Percentiles rank a stretch among this genome's conserved stretches.
phyloP scores from a whole-genome alignment of 345 rosid species.

The Odontarrhena argentea region DNA sequence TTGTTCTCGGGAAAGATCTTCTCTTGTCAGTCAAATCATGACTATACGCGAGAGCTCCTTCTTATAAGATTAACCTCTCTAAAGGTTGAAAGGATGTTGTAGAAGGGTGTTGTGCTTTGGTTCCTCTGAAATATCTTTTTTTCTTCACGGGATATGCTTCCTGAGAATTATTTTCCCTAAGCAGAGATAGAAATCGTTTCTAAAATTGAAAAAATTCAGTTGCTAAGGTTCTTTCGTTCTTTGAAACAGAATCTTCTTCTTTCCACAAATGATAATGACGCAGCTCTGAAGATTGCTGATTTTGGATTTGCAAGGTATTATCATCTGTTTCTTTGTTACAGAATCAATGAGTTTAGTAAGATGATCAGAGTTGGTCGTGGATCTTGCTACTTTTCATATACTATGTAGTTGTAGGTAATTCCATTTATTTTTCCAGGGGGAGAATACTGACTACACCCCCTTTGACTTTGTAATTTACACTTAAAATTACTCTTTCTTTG shows the following conservation, averaged over 20 bases:
- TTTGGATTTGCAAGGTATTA: conserved; percentile 98
- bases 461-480: conserved; percentile 3
- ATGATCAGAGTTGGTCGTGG: conserved; percentile 37
- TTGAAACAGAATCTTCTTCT: conserved; percentile 92
- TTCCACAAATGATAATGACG: conserved; percentile 57
- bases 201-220: conserved; percentile 10
- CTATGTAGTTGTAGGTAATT: conserved; percentile 33
- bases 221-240: conserved; percentile 40
- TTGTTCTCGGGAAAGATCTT: conserved; percentile 2
- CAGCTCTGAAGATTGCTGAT: conserved; percentile 92
- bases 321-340: conserved; percentile 34
- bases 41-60: not conserved
- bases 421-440: conserved; percentile 26
- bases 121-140: too few relatives aligned
- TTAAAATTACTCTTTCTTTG: conserved; percentile 20
- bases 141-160: conserved; percentile 12
- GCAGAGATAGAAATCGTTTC: conserved; percentile 20
- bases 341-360: conserved; percentile 37
- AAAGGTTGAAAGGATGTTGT: conserved; percentile 1
- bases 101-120: conserved; percentile 4
- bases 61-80: not conserved
- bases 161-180: not conserved
- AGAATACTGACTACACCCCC: conserved; percentile 14
- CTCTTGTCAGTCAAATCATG: conserved; percentile 16
- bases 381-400: conserved; percentile 36